These are phyloP conservation scores for Thielaviopsis euricoi DNA, from an alignment of 2,329 filamentous ascomycete genomes.

Conservation along the genomic window DNA sequence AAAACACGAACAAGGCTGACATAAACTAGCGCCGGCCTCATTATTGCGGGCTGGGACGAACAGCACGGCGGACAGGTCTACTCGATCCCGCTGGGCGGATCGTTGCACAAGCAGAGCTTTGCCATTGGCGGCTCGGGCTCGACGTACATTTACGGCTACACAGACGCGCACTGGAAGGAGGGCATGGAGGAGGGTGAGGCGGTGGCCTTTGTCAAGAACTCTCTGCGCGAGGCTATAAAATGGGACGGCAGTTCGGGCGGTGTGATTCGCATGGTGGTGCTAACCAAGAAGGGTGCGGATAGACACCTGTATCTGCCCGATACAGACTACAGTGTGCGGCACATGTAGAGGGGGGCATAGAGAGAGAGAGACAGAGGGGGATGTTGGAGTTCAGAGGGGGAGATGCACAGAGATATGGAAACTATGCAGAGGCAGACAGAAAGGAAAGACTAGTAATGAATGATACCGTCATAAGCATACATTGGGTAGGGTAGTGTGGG, in stretches of 20 bases:
- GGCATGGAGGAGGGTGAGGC: conserved; percentile 86
- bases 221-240: conserved; percentile 88
- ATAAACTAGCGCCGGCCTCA: conserved; percentile 67
- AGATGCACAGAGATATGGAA: no score
- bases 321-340: conserved; percentile 61
- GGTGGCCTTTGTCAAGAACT: conserved; percentile 80
- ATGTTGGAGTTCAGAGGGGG: no score
- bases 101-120: conserved; percentile 92
- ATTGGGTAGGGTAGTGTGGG: no score
- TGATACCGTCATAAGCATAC: no score
- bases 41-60: conserved; percentile 96
- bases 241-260: conserved; percentile 98
- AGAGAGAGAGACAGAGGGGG: no score
- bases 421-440: no score
- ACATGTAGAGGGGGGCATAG: conserved; percentile 40
- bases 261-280: conserved; percentile 93
- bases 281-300: conserved; percentile 78
- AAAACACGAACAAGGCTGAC: background rate
- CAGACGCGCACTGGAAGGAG: conserved; percentile 89
- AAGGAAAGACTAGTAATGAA: no score
- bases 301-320: conserved; percentile 93
- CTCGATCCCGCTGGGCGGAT: conserved; percentile 89
- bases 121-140: conserved; percentile 92
- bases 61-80: conserved; percentile 94
- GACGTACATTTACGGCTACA: conserved; percentile 99